Evolutionary conservation across 2,329 filamentous ascomycete genomes (phyloP).

Genomic region (Teratosphaeria pseudoeucalypti): DNA sequence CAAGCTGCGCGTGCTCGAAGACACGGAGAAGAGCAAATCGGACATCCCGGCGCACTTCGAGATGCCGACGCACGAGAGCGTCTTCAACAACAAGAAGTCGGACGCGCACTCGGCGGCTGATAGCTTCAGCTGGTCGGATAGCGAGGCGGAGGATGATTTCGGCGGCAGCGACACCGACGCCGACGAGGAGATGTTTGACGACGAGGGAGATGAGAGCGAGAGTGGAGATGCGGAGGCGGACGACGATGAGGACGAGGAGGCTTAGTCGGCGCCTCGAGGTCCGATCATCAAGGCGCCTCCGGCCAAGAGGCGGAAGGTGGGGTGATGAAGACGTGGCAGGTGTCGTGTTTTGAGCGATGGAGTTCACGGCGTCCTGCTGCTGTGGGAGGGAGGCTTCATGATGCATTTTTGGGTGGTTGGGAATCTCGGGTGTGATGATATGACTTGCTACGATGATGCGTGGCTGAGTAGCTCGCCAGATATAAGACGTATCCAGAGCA

Average conservation of each 20-base stretch:
- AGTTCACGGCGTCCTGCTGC: constrained; percentile 9
- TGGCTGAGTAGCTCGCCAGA: no score
- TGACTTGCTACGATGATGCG: no score
- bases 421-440: background rate
- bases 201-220: constrained; percentile 42
- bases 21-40: constrained; percentile 62
- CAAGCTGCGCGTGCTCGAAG: constrained; percentile 55
- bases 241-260: constrained; percentile 11
- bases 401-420: background rate
- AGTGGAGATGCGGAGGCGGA: constrained; percentile 42
- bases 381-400: background rate
- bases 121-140: constrained; percentile 61
- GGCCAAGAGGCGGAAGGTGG: background rate
- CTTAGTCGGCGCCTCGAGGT: background rate
- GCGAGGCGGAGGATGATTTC: constrained; percentile 56
- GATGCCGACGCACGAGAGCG: constrained; percentile 66
- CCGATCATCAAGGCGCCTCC: background rate
- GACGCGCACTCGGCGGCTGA: constrained; percentile 36
- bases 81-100: constrained; percentile 44
- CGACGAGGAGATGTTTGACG: constrained; percentile 38
- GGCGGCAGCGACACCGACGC: constrained; percentile 55
- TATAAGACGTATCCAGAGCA: no score
- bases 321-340: constrained; percentile 2
- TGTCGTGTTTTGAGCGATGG: constrained; percentile 15
- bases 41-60: constrained; percentile 71